phyloP scores from a whole-genome alignment of 371 early-diverging fungal genomes.

The Lichtheimia hyalospora region DNA sequence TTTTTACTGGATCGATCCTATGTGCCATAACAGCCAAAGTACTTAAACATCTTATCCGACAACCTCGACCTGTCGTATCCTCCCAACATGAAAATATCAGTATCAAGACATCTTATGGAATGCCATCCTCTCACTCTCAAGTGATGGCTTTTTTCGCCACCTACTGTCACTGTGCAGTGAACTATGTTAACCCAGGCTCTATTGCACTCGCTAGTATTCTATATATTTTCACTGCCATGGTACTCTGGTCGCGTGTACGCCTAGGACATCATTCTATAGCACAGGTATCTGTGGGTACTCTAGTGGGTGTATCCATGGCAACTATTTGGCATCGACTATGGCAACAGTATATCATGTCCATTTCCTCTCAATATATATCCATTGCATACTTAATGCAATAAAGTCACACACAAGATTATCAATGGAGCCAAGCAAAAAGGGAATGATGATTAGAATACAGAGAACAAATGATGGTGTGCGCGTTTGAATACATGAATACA shows the following conservation, averaged over 20 bases:
- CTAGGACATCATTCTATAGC: conserved; percentile 51
- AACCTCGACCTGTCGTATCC: conserved; percentile 41
- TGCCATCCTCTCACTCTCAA: conserved; percentile 78
- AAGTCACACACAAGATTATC: too few species aligned
- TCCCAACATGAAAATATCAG: not conserved
- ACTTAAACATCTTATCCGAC: conserved; percentile 47
- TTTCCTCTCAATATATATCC: not conserved
- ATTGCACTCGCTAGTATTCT: conserved; percentile 13
- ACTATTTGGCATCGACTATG: conserved; percentile 12
- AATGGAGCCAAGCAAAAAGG: too few species aligned
- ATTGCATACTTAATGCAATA: too few species aligned
- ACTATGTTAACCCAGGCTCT: not conserved
- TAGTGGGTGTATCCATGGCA: conserved; percentile 29
- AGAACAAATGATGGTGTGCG: too few species aligned
- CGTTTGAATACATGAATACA: too few species aligned
- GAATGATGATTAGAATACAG: too few species aligned
- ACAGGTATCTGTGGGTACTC: conserved; percentile 51
- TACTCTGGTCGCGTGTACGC: conserved; percentile 56
- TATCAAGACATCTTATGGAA: conserved; percentile 54
- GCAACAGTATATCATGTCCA: conserved; percentile 1
- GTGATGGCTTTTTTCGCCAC: conserved; percentile 70
- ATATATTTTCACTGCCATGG: conserved; percentile 40
- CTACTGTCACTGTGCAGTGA: conserved; percentile 32
- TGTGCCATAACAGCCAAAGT: conserved; percentile 39
- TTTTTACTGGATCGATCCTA: conserved; percentile 23